Evolutionary conservation across 2,329 filamentous ascomycete species (phyloP).

Genomic region (Ophiostoma montium): DNA sequence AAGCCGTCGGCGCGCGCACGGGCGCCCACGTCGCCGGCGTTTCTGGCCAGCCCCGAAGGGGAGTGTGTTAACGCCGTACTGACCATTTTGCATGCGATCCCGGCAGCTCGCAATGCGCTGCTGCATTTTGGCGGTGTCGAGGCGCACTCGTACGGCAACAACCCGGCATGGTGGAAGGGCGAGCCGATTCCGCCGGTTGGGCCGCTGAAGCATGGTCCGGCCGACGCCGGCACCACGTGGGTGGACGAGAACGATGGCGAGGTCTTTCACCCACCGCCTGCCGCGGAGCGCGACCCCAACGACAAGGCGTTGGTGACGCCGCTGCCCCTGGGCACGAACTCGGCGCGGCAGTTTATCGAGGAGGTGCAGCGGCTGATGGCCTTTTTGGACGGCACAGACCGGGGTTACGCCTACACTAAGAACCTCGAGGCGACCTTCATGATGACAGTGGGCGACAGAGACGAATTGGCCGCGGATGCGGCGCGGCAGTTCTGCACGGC

Average conservation of each 20-base stretch:
- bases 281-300: not conserved
- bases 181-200: constrained; percentile 11
- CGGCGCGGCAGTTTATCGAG: constrained; percentile 28
- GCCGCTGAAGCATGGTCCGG: not conserved
- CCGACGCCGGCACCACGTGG: not conserved
- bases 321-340: not conserved
- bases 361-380: constrained; percentile 50
- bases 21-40: constrained; percentile 30
- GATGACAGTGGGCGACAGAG: constrained; percentile 3
- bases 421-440: constrained; percentile 4
- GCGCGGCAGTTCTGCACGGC: constrained; percentile 32
- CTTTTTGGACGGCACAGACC: constrained; percentile 46
- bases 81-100: constrained; percentile 46
- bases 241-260: not conserved
- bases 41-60: constrained; percentile 26
- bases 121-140: constrained; percentile 27
- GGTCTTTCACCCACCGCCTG: not conserved
- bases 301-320: not conserved
- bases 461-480: too few species aligned
- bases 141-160: constrained; percentile 36
- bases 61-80: constrained; percentile 27
- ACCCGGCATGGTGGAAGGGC: constrained; percentile 49
- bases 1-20: constrained; percentile 31
- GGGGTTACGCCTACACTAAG: constrained; percentile 43
- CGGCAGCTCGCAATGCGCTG: constrained; percentile 40